Conservation (phyloP, 306 rosid genomes). For the Arachis stenosperma region DNA sequence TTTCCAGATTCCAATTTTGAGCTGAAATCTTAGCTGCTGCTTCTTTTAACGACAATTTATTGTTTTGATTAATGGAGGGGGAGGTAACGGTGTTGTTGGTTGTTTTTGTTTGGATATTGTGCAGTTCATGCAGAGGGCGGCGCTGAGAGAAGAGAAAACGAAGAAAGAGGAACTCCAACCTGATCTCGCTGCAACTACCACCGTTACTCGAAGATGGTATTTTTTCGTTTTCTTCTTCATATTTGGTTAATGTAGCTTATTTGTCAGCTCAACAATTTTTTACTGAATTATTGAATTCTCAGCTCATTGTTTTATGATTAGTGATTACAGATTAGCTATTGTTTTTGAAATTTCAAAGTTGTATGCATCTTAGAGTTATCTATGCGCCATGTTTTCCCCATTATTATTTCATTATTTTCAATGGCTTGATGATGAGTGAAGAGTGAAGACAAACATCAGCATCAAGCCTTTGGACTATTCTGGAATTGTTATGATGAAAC, state of each 20-base stretch:
- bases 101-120: conserved; percentile 23
- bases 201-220: conserved; percentile 63
- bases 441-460: not conserved
- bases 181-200: conserved; percentile 52
- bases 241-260: conserved; percentile 14
- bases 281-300: conserved; percentile 1
- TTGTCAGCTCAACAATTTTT: not conserved
- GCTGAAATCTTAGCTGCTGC: not conserved
- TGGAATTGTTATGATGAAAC: not conserved
- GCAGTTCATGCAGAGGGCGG: conserved; percentile 92
- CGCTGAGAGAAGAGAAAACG: conserved; percentile 60
- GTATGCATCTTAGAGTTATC: not conserved
- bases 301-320: not conserved
- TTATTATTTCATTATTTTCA: not conserved
- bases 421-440: too few relatives aligned
- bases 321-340: not conserved
- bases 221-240: not conserved
- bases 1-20: conserved; percentile 7
- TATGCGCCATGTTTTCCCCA: not conserved
- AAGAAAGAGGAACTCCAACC: conserved; percentile 66
- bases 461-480: not conserved
- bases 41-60: not conserved
- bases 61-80: conserved; percentile 4
- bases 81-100: not conserved
- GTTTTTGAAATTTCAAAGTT: not conserved